Conservation (phyloP, 441 rosid species). For the Erysimum pusillum region DNA sequence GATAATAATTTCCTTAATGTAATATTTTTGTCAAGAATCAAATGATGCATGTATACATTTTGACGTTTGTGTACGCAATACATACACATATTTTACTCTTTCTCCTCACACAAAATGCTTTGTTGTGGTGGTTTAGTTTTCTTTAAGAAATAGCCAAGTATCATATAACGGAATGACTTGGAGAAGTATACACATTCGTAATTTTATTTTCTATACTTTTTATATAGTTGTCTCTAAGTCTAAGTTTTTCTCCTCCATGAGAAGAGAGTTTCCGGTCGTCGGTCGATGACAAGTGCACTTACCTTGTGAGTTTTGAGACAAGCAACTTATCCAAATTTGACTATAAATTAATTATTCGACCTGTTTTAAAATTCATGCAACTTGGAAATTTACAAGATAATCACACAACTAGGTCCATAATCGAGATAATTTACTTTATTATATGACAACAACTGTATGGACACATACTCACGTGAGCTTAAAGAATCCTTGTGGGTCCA, state of each 20-base stretch:
- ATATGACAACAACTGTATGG: background rate
- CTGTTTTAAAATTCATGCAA: slow-evolving; percentile 3
- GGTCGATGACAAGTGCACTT: slow-evolving; percentile 24
- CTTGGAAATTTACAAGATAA: slow-evolving; percentile 11
- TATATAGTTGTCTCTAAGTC: background rate
- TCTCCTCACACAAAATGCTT: slow-evolving; percentile 1
- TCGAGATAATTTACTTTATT: background rate
- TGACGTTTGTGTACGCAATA: slow-evolving; percentile 36
- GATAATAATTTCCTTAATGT: background rate
- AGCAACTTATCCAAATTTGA: slow-evolving; percentile 8
- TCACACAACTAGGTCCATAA: slow-evolving; percentile 5
- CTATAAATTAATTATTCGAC: background rate
- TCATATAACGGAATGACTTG: slow-evolving; percentile 32
- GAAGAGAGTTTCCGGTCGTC: slow-evolving; percentile 18
- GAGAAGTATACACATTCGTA: background rate
- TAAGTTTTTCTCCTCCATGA: slow-evolving; percentile 15
- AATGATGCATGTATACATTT: slow-evolving; percentile 34
- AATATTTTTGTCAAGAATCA: background rate
- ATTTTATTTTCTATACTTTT: background rate
- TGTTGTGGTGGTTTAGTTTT: slow-evolving; percentile 13
- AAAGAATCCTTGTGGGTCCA: slow-evolving; percentile 29
- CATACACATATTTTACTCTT: slow-evolving; percentile 16
- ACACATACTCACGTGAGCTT: slow-evolving; percentile 29
- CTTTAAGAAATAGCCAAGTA: slow-evolving; percentile 31
- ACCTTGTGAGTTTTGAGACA: slow-evolving; percentile 6